These are phyloP conservation scores for thale cress (Arabidopsis thaliana) DNA, from an alignment of 345 rosid species.

Conservation along the genomic window DNA sequence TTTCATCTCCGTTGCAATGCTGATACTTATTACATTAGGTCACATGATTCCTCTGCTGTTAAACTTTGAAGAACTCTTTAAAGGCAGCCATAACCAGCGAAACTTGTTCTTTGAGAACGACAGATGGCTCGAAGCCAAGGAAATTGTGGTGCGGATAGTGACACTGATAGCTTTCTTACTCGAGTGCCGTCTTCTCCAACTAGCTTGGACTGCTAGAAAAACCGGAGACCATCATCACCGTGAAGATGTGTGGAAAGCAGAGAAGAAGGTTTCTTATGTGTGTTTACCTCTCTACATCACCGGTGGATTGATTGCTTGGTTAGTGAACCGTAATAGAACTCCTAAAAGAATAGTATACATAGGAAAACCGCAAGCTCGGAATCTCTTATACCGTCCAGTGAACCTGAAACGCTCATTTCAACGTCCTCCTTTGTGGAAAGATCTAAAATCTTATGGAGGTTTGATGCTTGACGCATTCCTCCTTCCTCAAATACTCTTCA, in stretches of 20 bases:
- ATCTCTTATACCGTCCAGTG: conserved; percentile 17
- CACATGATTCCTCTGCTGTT: conserved; percentile 81
- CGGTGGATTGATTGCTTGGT: conserved; percentile 74
- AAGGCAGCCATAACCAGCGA: conserved; percentile 51
- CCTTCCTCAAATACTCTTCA: conserved; percentile 83
- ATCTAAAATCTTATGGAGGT: conserved; percentile 76
- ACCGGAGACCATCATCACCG: conserved; percentile 42
- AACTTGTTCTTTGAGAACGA: conserved; percentile 65
- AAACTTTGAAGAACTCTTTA: conserved; percentile 79
- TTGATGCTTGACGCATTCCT: conserved; percentile 78
- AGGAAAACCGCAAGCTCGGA: conserved; percentile 26
- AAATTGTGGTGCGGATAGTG: conserved; percentile 76
- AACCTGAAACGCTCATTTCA: conserved; percentile 39
- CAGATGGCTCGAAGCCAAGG: conserved; percentile 87
- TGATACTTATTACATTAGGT: conserved; percentile 65
- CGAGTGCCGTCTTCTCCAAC: conserved; percentile 78
- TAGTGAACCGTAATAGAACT: conserved; percentile 48
- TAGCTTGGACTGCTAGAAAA: conserved; percentile 71
- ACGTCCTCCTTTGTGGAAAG: conserved; percentile 61
- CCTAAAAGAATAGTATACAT: conserved; percentile 38
- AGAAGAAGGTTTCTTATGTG: conserved; percentile 62
- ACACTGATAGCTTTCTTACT: conserved; percentile 87
- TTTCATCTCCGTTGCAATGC: conserved; percentile 71
- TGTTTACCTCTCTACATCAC: conserved; percentile 65
- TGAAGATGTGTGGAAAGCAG: conserved; percentile 59